phyloP scores from a whole-genome alignment of 2,329 filamentous ascomycete species.

The Fusarium cicatricum region DNA sequence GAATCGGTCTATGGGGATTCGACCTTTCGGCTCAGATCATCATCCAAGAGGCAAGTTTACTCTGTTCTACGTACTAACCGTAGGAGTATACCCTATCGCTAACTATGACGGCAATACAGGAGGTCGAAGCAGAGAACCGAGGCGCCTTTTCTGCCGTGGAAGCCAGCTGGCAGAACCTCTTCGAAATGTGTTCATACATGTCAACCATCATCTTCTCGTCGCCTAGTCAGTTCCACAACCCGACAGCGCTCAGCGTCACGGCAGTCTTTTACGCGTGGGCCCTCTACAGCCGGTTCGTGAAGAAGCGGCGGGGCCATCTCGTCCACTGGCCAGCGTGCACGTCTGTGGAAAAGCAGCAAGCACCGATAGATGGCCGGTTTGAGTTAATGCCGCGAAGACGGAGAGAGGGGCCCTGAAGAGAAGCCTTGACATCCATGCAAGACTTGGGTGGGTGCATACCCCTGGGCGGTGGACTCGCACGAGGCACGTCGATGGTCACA shows the following conservation, averaged over 20 bases:
- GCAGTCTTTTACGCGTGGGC: conserved; percentile 53
- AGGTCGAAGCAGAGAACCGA: conserved; percentile 63
- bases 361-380: conserved; percentile 34
- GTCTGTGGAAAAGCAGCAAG: conserved; percentile 38
- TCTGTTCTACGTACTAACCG: neutral
- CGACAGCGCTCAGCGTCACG: conserved; percentile 64
- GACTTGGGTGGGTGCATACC: conserved; percentile 6
- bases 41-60: conserved; percentile 63
- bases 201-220: conserved; percentile 70
- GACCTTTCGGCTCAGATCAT: conserved; percentile 68
- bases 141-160: conserved; percentile 75
- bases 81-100: neutral
- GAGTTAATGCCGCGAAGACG: conserved; percentile 29
- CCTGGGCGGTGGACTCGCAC: conserved; percentile 19
- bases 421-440: neutral
- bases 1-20: conserved; percentile 68
- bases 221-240: conserved; percentile 71
- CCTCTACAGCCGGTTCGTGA: conserved; percentile 45
- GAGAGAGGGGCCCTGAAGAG: conserved; percentile 31
- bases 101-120: conserved; percentile 47
- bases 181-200: conserved; percentile 73
- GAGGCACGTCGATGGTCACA: conserved; percentile 40
- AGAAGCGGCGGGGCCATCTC: conserved; percentile 45
- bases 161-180: conserved; percentile 71
- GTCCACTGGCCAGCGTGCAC: conserved; percentile 44